Evolutionary conservation across 164 flowering plant species (phyloP).

Genomic region (Hamamelis virginiana): DNA sequence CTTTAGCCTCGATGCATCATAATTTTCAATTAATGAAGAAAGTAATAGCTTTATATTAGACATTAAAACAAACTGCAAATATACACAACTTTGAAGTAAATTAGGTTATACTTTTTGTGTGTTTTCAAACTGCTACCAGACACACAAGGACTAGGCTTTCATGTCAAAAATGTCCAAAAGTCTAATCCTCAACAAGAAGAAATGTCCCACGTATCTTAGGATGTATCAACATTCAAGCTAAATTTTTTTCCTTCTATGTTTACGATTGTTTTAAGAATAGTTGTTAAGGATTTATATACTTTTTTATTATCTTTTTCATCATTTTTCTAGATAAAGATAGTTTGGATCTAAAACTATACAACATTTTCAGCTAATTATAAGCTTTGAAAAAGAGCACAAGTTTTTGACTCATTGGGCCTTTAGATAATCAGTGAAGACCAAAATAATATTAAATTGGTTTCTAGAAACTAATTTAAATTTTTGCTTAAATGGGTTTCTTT

Average conservation of each 20-base stretch:
- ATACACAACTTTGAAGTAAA: neutral
- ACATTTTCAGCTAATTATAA: neutral
- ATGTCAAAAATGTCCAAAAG: neutral
- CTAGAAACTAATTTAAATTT: neutral
- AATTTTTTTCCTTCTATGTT: neutral
- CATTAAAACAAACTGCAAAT: neutral
- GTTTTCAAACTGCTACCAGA: neutral
- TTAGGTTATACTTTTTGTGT: neutral
- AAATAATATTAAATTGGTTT: neutral
- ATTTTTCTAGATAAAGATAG: neutral
- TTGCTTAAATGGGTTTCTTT: slow-evolving; percentile 10
- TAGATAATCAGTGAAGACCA: neutral
- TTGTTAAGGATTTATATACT: no score
- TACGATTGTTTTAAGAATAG: neutral
- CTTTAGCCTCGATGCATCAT: no score
- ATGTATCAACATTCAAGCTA: neutral
- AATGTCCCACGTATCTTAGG: neutral
- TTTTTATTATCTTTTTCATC: neutral
- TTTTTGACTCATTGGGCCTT: neutral
- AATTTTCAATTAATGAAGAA: slow-evolving; percentile 1
- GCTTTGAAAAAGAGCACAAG: neutral
- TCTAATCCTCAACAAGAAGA: neutral
- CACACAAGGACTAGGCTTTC: neutral
- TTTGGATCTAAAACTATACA: neutral
- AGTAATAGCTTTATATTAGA: neutral